phyloP scores from a whole-genome alignment of 305 asterid genomes.

The Ajuga reptans region DNA sequence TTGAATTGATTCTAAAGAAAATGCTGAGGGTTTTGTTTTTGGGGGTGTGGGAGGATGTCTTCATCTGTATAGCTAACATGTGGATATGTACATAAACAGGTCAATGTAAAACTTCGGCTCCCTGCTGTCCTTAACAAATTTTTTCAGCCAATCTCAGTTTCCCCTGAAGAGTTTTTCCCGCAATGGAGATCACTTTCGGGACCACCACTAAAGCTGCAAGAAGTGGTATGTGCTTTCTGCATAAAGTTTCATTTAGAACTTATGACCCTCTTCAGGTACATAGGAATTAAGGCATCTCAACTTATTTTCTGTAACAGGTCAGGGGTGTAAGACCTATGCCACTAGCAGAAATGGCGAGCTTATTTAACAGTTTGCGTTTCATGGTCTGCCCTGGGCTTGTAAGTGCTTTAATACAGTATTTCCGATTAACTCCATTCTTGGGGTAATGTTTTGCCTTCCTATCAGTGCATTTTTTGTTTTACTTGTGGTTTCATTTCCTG shows the following conservation, averaged over 20 bases:
- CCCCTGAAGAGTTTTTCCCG: constrained; percentile 91
- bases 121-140: constrained; percentile 89
- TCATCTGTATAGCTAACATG: constrained; percentile 21
- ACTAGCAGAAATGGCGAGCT: constrained; percentile 74
- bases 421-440: constrained; percentile 8
- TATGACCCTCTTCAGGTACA: not conserved
- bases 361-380: constrained; percentile 61
- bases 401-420: constrained; percentile 32
- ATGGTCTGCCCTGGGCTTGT: constrained; percentile 91
- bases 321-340: constrained; percentile 89
- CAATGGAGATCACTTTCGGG: constrained; percentile 99
- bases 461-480: not conserved
- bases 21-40: not conserved
- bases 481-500: constrained; percentile 13
- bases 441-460: constrained; percentile 18
- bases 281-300: too few species aligned
- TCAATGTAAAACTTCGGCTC: constrained; percentile 84
- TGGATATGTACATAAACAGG: constrained; percentile 40
- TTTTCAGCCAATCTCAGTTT: constrained; percentile 72
- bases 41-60: not conserved
- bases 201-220: constrained; percentile 97
- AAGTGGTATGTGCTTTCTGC: constrained; percentile 57
- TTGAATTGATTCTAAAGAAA: not conserved
- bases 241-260: too few species aligned
- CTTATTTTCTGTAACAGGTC: constrained; percentile 47